These are phyloP conservation scores for Phytophthora pluvialis DNA, from an alignment of 352 stramenopile species.

Conservation along the genomic window DNA sequence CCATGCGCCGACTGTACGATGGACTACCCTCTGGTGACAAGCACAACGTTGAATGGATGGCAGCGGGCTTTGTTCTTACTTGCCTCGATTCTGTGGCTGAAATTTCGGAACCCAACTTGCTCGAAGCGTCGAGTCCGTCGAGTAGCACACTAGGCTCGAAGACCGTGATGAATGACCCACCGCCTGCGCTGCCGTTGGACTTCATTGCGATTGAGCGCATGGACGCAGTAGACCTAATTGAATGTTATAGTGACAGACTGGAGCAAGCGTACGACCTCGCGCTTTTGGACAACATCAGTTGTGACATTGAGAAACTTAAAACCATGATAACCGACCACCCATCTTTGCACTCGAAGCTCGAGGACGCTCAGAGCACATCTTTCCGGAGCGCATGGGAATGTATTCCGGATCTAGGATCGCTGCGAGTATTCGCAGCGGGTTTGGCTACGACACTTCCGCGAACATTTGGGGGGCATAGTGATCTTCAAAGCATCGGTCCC, in stretches of 20 bases:
- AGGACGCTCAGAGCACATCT: conserved; percentile 1
- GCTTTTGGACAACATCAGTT: conserved; percentile 12
- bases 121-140: neutral
- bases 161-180: conserved; percentile 1
- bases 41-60: conserved; percentile 1
- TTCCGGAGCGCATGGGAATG: conserved; percentile 9
- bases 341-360: neutral
- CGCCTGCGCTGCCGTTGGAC: conserved; percentile 8
- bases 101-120: neutral
- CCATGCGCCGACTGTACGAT: conserved; percentile 11
- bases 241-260: conserved; percentile 5
- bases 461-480: neutral
- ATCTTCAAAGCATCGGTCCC: neutral
- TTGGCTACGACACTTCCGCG: conserved; percentile 3
- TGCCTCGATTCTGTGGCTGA: neutral
- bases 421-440: conserved; percentile 4
- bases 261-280: conserved; percentile 7
- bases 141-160: conserved; percentile 1
- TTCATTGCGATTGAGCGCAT: conserved; percentile 7
- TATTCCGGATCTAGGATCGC: neutral
- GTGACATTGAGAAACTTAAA: conserved; percentile 9
- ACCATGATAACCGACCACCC: neutral
- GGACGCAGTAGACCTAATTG: conserved; percentile 11
- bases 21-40: conserved; percentile 1
- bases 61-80: conserved; percentile 10